These are phyloP conservation scores for Kickxella alabastrina DNA, from an alignment of 192 early-diverging fungal species.

Conservation along the genomic window DNA sequence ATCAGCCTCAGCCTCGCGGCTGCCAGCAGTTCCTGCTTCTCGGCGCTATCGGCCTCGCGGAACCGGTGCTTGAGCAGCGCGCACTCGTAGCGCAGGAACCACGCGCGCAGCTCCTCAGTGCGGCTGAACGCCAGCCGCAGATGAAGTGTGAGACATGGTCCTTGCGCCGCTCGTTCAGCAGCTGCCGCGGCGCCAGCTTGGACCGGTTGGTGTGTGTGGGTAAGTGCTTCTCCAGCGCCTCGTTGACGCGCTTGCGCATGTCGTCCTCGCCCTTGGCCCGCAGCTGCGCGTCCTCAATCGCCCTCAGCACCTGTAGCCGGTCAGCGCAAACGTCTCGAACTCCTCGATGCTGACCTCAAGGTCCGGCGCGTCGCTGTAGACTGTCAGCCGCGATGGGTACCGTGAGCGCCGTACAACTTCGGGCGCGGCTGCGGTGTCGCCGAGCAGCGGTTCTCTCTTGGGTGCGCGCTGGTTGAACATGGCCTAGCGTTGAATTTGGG, in stretches of 20 bases:
- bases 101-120: slow-evolving; percentile 66
- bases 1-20: slow-evolving; percentile 21
- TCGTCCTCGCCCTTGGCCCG: slow-evolving; percentile 63
- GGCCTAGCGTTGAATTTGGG: too few species aligned
- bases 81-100: slow-evolving; percentile 72
- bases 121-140: slow-evolving; percentile 65
- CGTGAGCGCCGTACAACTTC: slow-evolving; percentile 49
- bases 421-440: slow-evolving; percentile 17
- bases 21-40: slow-evolving; percentile 36
- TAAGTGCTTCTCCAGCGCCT: slow-evolving; percentile 57
- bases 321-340: slow-evolving; percentile 53
- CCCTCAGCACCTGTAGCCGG: slow-evolving; percentile 67
- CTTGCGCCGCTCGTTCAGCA: slow-evolving; percentile 64
- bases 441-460: slow-evolving; percentile 12
- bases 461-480: slow-evolving; percentile 44
- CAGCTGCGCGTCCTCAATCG: slow-evolving; percentile 76
- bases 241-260: slow-evolving; percentile 51
- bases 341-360: slow-evolving; percentile 52
- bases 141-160: slow-evolving; percentile 83
- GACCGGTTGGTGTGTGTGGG: slow-evolving; percentile 58
- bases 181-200: slow-evolving; percentile 31
- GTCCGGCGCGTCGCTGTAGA: slow-evolving; percentile 40
- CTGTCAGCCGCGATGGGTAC: slow-evolving; percentile 37
- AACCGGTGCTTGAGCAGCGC: slow-evolving; percentile 65
- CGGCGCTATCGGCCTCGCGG: slow-evolving; percentile 44